A percentile compares a stretch with the other conserved stretches of the same genome.
These are phyloP conservation scores for Rachicladosporium sp. DNA, from an alignment of 2,329 filamentous ascomycete genomes.

Conservation along the genomic window DNA sequence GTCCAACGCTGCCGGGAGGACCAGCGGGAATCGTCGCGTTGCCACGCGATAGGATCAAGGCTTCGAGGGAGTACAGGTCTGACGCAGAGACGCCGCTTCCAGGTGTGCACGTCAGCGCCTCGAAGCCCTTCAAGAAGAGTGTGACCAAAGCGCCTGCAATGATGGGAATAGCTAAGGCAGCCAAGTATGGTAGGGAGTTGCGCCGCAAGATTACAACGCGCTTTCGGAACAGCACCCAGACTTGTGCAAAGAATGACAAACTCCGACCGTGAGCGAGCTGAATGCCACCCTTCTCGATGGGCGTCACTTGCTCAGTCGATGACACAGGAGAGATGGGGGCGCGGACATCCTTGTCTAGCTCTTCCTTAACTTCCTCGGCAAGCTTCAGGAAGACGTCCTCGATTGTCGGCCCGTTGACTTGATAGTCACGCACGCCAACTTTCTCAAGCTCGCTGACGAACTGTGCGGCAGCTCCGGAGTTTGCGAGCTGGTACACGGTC, in stretches of 20 bases:
- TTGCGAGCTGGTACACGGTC: constrained; percentile 57
- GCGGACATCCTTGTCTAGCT: constrained; percentile 25
- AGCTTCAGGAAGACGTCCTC: constrained; percentile 86
- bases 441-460: constrained; percentile 60
- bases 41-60: constrained; percentile 6
- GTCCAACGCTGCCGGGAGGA: constrained; percentile 21
- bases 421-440: constrained; percentile 59
- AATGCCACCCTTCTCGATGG: constrained; percentile 18
- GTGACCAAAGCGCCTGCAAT: constrained; percentile 68
- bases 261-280: constrained; percentile 54
- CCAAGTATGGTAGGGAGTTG: constrained; percentile 64
- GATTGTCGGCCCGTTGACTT: constrained; percentile 77
- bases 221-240: constrained; percentile 64
- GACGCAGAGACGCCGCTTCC: constrained; percentile 17
- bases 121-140: constrained; percentile 54
- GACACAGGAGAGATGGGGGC: constrained; percentile 7
- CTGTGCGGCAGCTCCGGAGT: constrained; percentile 56
- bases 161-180: constrained; percentile 66
- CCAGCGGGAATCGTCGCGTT: constrained; percentile 27
- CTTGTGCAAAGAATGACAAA: constrained; percentile 59
- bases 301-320: constrained; percentile 11
- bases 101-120: constrained; percentile 36
- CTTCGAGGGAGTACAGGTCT: constrained; percentile 12
- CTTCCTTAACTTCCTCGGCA: constrained; percentile 61
- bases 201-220: constrained; percentile 63